Percentiles rank a stretch among this genome's conserved stretches.
Conservation (phyloP, 192 early-diverging fungal species). For the Entomortierella lignicola region DNA sequence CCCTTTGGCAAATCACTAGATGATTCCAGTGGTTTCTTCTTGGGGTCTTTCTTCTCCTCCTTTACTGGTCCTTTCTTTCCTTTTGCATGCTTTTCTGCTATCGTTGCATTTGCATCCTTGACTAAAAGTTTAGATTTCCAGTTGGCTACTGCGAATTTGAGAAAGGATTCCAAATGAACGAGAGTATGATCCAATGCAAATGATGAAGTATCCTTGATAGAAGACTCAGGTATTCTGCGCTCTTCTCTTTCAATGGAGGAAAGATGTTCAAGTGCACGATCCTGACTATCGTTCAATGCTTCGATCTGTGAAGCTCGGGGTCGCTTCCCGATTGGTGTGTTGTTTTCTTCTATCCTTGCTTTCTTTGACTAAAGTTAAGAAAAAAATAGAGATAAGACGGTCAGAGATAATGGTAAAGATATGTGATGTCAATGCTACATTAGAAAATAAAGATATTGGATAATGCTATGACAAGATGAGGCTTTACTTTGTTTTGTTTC, state of each 20-base stretch:
- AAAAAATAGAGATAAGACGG: not conserved
- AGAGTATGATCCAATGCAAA: conserved; percentile 61
- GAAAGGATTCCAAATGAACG: conserved; percentile 58
- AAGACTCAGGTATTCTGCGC: conserved; percentile 40
- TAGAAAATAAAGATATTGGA: no score
- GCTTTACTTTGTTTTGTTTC: conserved; percentile 56
- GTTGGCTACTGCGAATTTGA: conserved; percentile 60
- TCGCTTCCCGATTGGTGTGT: conserved; percentile 46
- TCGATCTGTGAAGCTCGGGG: conserved; percentile 48
- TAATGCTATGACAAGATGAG: no score
- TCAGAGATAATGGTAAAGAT: not conserved
- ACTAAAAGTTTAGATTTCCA: conserved; percentile 35
- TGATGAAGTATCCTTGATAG: conserved; percentile 55
- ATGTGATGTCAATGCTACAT: no score
- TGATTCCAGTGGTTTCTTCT: conserved; percentile 55
- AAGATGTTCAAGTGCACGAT: conserved; percentile 53
- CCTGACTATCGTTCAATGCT: conserved; percentile 54
- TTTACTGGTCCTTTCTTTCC: conserved; percentile 14
- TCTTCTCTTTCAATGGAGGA: conserved; percentile 56
- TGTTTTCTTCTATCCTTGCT: conserved; percentile 39
- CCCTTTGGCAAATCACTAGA: conserved; percentile 49
- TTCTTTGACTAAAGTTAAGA: conserved; percentile 39
- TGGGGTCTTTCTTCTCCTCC: conserved; percentile 53
- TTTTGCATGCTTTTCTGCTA: not conserved
- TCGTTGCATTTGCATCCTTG: conserved; percentile 40